Base-by-base conservation (phyloP, 768 basidiomycete species). In the Podaxis pistillaris region DNA sequence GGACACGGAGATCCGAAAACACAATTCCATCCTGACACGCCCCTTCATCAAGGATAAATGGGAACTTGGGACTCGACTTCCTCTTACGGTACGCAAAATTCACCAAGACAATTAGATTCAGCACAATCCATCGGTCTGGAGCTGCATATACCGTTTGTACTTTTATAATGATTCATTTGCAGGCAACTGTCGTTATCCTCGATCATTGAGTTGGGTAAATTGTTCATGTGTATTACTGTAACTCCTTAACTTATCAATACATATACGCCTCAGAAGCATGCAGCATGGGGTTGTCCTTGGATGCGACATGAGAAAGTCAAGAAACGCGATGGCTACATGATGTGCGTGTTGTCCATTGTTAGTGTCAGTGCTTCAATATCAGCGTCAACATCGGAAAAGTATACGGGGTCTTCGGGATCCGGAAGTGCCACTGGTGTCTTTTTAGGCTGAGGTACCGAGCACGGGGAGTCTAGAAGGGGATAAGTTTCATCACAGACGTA, bases 1-100 rank as follows among this genome's bases (percentile, higher is more conserved):
- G 30, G 77, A 71, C 2, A 63, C 77, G 13, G 65, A 74, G 40
- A 80, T 86, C 37, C 71, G 69, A 56, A 84, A 82, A 69, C 79
- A 72, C 62, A 85, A 83, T 63, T 73, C 78, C 0, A 79, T 85
- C 33, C 64, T 85, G 38, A 84, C 82, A 0, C 69, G 81, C 36
- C 84, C 84, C 1, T 84, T 78, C 64, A 74, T 85, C 6, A 68
- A 71, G 12, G 76, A 76, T 41, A 73, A 79, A 57, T 76, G 75
- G 66, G 72, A 73, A 28, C 65, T 68, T 28, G 81, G 81, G 7
- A 69, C 79, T 12, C 74, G 77, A 58, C 65, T 84, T 19, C 83
- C 83, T 3, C 54, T 81, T 17, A 64, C 65, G 41, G 57, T 65
- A 22, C 44, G 19, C 19, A 46, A 17, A 17, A 46, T 46, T 19